Evolutionary conservation across 1,284 basidiomycete genomes (phyloP), one percentile per base, ranked within the genome.

Genomic region (Microbotryum silenes-acaulis): DNA sequence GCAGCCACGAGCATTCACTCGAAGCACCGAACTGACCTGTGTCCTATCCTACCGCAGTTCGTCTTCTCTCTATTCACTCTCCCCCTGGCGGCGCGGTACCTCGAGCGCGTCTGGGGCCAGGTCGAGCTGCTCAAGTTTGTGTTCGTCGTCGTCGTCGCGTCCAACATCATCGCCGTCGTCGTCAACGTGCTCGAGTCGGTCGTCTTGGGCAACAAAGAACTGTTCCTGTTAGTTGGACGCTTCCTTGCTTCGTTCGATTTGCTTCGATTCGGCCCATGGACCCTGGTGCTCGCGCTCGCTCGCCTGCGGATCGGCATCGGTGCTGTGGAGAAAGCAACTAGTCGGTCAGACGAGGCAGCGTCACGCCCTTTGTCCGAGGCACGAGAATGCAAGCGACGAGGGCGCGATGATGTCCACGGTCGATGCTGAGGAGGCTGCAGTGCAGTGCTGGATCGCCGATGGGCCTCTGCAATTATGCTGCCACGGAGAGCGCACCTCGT

Each of bases 81-180:
- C 14, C 88, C 90, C 44, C 81, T 91, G 10, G 87, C 88, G 27
- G 80, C 91, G 53, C 83, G 88, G 66, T 97, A 97, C 74, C 80
- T 98, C 60, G 94, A 98, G 75, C 81, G 91, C 52, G 79, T 97
- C 64, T 98, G 93, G 92, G 93, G 94, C 44, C 81, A 85, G 25
- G 72, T 85, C 25, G 94, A 97, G 75, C 86, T 87, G 5, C 72
- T 89, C 70, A 89, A 91, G 74, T 97, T 98, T 75, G 85, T 90
- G 57, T 79, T 81, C 12, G 83, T 89, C 49, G 85, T 86, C 51
- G 81, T 91, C 63, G 84, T 85, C n/a, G 81, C 82, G 18, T 88
- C 89, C 23, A 96, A 97, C 75, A 77, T 92, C 66, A 91, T 96
- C 72, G 87, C 88, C 0, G 85, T 91, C 67, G 85, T 81, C 9